Percentiles rank a stretch among this genome's conserved stretches.
Evolutionary conservation across 139 green algal species (phyloP).

Genomic region (Coccomyxa sp.): DNA sequence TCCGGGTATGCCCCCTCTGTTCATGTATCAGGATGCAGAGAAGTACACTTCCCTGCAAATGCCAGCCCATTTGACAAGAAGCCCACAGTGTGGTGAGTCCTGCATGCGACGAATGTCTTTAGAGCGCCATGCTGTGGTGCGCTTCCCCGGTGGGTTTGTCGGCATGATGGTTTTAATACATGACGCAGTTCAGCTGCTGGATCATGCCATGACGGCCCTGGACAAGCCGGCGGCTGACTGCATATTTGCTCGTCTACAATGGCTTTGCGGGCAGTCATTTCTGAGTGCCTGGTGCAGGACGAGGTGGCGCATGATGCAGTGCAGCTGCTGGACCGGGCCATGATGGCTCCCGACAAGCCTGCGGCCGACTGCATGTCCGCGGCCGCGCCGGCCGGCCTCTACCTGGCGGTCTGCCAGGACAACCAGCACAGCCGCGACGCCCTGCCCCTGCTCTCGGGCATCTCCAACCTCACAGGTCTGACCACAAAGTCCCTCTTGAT

Average conservation of each 20-base stretch:
- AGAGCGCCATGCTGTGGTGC: not conserved
- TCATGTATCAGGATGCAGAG: too few species aligned
- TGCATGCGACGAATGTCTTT: not conserved
- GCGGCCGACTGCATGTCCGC: constrained; percentile 1
- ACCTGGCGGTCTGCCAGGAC: not conserved
- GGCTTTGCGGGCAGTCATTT: too few species aligned
- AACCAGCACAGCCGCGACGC: not conserved
- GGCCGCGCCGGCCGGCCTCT: constrained; percentile 9
- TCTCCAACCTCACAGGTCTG: not conserved
- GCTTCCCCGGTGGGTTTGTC: not conserved
- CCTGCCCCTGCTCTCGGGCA: not conserved
- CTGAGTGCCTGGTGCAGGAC: constrained; percentile 6
- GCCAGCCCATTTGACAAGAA: too few species aligned
- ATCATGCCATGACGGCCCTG: not conserved
- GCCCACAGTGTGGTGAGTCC: too few species aligned
- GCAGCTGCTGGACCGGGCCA: constrained; percentile 29
- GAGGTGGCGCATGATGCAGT: constrained; percentile 34
- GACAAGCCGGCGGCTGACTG: not conserved
- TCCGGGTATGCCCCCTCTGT: too few species aligned
- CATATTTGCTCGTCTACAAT: too few species aligned
- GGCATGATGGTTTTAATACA: not conserved
- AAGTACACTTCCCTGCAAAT: too few species aligned
- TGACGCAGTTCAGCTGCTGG: not conserved
- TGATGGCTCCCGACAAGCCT: not conserved
- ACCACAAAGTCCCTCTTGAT: not conserved